Percentiles rank a stretch among this genome's conserved stretches.
Evolutionary conservation across 768 basidiomycete genomes (phyloP).

Genomic region (Suillus sp.): DNA sequence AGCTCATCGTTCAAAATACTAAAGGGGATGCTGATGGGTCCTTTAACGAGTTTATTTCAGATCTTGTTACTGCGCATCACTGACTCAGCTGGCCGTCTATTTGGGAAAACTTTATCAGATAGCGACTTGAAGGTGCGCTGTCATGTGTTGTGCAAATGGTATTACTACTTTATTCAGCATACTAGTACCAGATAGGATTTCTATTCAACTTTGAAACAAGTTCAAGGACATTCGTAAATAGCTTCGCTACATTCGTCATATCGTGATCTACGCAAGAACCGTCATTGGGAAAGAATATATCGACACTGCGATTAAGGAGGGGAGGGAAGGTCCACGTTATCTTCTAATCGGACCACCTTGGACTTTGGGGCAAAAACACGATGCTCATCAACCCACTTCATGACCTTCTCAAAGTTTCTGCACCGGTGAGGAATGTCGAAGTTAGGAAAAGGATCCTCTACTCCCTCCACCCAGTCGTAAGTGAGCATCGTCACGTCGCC

Average conservation of each 20-base stretch:
- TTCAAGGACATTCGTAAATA: background rate
- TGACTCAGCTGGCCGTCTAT: no score
- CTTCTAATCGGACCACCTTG: background rate
- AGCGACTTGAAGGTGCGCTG: no score
- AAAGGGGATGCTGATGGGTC: no score
- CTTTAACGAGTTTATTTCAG: no score
- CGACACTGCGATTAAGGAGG: background rate
- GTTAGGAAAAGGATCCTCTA: background rate
- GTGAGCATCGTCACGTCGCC: background rate
- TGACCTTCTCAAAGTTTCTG: background rate
- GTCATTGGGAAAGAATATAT: background rate
- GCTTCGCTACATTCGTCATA: background rate
- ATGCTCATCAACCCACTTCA: background rate
- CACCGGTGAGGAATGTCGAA: background rate
- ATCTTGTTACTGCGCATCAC: no score
- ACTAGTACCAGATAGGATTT: background rate
- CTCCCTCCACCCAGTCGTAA: background rate
- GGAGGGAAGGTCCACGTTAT: background rate
- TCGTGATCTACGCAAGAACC: background rate
- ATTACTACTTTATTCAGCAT: background rate
- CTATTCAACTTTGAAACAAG: background rate
- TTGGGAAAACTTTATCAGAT: no score
- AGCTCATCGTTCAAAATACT: no score
- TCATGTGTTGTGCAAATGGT: no score
- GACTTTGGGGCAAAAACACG: background rate